Evolutionary conservation across 2,329 filamentous ascomycete species (phyloP).

Genomic region (Herpotrichia juniperi): DNA sequence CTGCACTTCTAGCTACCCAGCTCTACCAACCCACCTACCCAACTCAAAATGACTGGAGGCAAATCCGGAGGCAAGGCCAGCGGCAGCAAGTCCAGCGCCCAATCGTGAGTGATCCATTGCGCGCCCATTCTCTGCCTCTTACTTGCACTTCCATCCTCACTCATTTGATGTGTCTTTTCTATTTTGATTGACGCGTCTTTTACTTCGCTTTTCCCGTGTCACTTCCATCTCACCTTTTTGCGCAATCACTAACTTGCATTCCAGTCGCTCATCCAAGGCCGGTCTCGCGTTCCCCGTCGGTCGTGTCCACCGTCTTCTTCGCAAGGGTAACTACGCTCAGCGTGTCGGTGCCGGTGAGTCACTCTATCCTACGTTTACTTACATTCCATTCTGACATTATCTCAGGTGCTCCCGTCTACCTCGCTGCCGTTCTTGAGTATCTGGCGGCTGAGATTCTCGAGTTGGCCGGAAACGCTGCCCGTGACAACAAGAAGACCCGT

Average conservation of each 20-base stretch:
- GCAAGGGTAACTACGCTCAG: constrained; percentile 99
- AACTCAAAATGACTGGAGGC: constrained; percentile 98
- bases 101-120: constrained; percentile 76
- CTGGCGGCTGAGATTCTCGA: constrained; percentile 98
- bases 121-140: constrained; percentile 14
- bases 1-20: constrained; percentile 28
- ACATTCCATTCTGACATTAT: background rate
- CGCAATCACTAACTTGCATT: constrained; percentile 33
- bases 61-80: constrained; percentile 99
- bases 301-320: constrained; percentile 98
- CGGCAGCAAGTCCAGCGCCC: constrained; percentile 93
- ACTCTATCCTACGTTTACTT: background rate
- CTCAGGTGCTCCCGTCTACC: constrained; percentile 85
- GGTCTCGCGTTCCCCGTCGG: constrained; percentile 98
- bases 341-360: constrained; percentile 90
- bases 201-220: constrained; percentile 12
- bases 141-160: constrained; percentile 11
- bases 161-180: constrained; percentile 31
- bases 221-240: constrained; percentile 21
- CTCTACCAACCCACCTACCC: constrained; percentile 46
- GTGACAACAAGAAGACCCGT: constrained; percentile 99
- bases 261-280: constrained; percentile 97
- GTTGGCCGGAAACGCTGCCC: constrained; percentile 96
- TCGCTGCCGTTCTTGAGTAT: constrained; percentile 97
- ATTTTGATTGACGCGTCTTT: constrained; percentile 50